Evolutionary conservation across 2,329 filamentous ascomycete genomes (phyloP), one percentile per base, ranked within the genome.

Genomic region (Apiospora aurea): DNA sequence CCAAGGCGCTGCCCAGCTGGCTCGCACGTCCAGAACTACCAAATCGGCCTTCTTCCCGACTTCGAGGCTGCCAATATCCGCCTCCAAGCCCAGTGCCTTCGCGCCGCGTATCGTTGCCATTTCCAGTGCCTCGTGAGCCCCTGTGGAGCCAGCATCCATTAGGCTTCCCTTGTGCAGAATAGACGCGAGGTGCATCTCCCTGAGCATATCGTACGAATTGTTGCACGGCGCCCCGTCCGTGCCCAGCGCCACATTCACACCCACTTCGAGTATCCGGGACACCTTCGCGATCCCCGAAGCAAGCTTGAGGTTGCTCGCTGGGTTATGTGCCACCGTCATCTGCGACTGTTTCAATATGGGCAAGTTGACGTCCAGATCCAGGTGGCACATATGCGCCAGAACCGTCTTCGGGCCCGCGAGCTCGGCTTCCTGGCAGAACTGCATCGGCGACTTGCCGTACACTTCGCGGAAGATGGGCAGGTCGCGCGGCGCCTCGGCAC

Each of bases 221-320:
- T 85, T 85, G 76, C 86, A 88, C 0, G 87, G 86, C 0, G 86
- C 86, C 0, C 86, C 86, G 75, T 89, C 87, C 0, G 87, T 88
- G 0, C 87, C 87, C 0, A 88, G 78, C 0, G 80, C 79, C 8
- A 88, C 82, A 72, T 86, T 87, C 7, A 88, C 82, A 0, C 81
- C 81, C 0, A 79, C 80, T 0, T 76, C 72, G 29, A 86, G 77
- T 76, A 88, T 79, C 38, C 84, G 82, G 0, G 85, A 85, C 0
- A 88, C 81, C 6, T 81, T 80, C 34, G 84, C 85, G 70, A 87
- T 83, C 0, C 86, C 87, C 1, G 85, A 87, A 0, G 84, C 86
- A 18, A 89, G 82, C 76, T 88, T 88, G 41, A 82, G 81, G 74
- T 89, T 88, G 71, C 83, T 86, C 2, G 83, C 86, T 0, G 87